Conservation (phyloP, 1,284 basidiomycete genomes). For the Heterobasidion parviporum region DNA sequence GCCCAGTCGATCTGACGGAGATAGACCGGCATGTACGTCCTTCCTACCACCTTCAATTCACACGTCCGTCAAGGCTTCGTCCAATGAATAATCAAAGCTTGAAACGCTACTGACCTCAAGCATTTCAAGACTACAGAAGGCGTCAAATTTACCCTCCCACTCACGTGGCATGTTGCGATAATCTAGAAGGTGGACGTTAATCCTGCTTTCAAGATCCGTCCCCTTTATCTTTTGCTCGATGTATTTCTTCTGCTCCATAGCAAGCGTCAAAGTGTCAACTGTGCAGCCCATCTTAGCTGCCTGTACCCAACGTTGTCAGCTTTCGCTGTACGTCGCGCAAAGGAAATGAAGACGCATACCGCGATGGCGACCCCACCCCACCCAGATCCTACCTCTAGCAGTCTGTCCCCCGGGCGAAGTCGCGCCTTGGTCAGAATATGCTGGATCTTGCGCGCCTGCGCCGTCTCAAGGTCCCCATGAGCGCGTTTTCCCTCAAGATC, state of each 20-base stretch:
- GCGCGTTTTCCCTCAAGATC: constrained; percentile 35
- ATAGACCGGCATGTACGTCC: constrained; percentile 28
- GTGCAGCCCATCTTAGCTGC: constrained; percentile 69
- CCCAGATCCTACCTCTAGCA: constrained; percentile 88
- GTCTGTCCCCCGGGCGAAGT: constrained; percentile 68
- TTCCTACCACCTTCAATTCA: constrained; percentile 47
- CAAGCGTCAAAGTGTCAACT: constrained; percentile 84
- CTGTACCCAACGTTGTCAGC: constrained; percentile 44
- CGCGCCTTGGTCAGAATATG: constrained; percentile 72
- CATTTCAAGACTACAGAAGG: constrained; percentile 89
- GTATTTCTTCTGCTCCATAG: constrained; percentile 77
- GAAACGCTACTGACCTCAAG: constrained; percentile 42
- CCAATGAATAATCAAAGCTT: constrained; percentile 6
- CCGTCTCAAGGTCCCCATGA: constrained; percentile 68
- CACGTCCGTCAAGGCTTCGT: constrained; percentile 11
- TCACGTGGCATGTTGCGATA: constrained; percentile 74
- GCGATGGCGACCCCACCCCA: constrained; percentile 90
- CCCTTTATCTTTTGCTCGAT: constrained; percentile 75
- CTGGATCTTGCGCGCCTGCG: constrained; percentile 75
- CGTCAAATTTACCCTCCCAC: constrained; percentile 77
- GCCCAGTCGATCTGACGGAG: constrained; percentile 53
- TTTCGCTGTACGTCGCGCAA: background rate
- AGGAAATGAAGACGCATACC: constrained; percentile 29
- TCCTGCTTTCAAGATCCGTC: constrained; percentile 61
- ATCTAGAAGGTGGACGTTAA: constrained; percentile 83